Evolutionary conservation across 345 rosid species (phyloP).

Genomic region (Euphorbia pulcherrima): DNA sequence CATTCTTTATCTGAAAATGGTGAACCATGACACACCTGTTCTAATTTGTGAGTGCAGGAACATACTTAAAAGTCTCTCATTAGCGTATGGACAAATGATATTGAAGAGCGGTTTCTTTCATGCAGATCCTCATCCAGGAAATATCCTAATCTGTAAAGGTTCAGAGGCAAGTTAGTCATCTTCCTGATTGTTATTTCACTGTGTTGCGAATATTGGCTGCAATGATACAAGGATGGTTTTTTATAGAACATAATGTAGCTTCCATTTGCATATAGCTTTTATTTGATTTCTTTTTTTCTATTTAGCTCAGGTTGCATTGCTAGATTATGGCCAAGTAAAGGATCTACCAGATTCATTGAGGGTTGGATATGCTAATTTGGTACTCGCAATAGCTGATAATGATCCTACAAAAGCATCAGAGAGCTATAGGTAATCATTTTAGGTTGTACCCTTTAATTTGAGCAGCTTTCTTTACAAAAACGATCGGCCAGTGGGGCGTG

Average conservation of each 20-base stretch:
- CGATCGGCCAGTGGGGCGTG: not conserved
- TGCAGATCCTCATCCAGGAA: constrained; percentile 98
- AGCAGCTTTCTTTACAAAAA: not conserved
- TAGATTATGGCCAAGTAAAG: constrained; percentile 97
- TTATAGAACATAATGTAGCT: no score
- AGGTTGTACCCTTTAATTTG: not conserved
- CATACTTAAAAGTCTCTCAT: constrained; percentile 73
- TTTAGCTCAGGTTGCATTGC: constrained; percentile 67
- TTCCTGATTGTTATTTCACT: not conserved
- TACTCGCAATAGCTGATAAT: constrained; percentile 79
- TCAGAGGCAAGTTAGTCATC: constrained; percentile 62
- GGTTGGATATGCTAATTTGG: constrained; percentile 83
- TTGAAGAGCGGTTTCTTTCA: constrained; percentile 94
- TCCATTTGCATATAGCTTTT: constrained; percentile 16
- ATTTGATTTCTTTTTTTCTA: constrained; percentile 18
- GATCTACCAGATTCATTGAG: constrained; percentile 79
- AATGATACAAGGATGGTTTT: not conserved
- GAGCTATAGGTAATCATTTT: constrained; percentile 65
- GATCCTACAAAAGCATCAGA: constrained; percentile 53
- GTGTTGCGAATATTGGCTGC: not conserved
- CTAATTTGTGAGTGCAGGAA: constrained; percentile 44
- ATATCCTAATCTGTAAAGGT: constrained; percentile 82
- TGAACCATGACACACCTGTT: constrained; percentile 12
- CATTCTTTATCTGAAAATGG: not conserved
- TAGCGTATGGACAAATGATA: constrained; percentile 94